Evolutionary conservation across 257 asterid species (phyloP), one percentile per base, ranked within the genome.

Genomic region (Thymus quinquecostatus): DNA sequence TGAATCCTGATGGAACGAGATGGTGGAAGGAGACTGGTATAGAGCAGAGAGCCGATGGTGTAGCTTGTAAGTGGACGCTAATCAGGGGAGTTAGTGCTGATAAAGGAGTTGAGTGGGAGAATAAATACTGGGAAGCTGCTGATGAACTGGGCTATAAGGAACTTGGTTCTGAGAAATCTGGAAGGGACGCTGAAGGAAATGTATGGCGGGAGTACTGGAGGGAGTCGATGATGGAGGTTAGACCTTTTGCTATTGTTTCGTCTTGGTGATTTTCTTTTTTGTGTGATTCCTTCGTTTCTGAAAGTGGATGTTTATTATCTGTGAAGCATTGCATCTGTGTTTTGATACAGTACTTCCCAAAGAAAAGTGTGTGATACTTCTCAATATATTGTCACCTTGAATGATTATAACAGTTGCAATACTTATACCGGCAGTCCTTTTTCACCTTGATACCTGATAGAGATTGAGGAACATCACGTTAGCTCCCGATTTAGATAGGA

Each of bases 151-250:
- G 96, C 11, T 88, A 94, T 74, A 94, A 86, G 82, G 99, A 94
- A 85, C 96, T 91, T 4, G 99, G 97, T 12, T 89, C 99, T n/a
- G 98, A 94, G 87, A 94, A 94, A 82, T 94, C 96, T 0, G 99
- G 99, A 11, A 95, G 99, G 12, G 96, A 94, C 83, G 89, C 98
- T 77, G 60, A 70, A 0, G 99, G 99, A 71, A 91, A 86, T 54
- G 93, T 91, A 60, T 94, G 99, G 99, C 96, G 89, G 13, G 99
- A 94, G 56, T 87, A 76, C 67, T 94, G 99, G 99, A 84, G 88
- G 71, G 99, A 94, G 70, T 87, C 96, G 11, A 87, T 94, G 95
- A 74, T 69, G 73, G 89, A 90, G 97, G 98, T 92, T 33, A 70
- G 83, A 21, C 68, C 13, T 56, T 64, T 1, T 27, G 36, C 8